Evolutionary conservation across 768 basidiomycete genomes (phyloP).

Genomic region (Pulveroboletus sp.): DNA sequence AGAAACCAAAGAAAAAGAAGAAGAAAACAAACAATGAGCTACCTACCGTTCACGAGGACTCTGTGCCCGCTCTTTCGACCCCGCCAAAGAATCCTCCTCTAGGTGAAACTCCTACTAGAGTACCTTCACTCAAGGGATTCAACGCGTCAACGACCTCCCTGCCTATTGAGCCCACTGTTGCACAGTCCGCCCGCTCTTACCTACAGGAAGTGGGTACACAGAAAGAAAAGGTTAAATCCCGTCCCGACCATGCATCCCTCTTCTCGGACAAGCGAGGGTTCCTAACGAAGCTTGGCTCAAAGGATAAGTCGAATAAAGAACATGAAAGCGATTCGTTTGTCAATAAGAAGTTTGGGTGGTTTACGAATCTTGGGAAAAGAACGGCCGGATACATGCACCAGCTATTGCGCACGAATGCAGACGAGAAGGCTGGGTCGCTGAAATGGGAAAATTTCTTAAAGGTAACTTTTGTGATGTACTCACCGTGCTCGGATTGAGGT

Average conservation of each 20-base stretch:
- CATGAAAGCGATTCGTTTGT: constrained; percentile 21
- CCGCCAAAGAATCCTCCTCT: constrained; percentile 18
- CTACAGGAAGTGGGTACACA: constrained; percentile 47
- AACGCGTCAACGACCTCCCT: constrained; percentile 39
- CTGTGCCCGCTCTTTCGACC: constrained; percentile 12
- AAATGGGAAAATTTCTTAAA: constrained; percentile 80
- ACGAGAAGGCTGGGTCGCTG: constrained; percentile 61
- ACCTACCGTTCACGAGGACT: constrained; percentile 23
- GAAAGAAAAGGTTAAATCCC: constrained; percentile 71
- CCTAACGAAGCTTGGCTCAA: constrained; percentile 45
- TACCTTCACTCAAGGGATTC: constrained; percentile 8
- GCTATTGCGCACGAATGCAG: constrained; percentile 53
- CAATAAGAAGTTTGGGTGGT: constrained; percentile 51
- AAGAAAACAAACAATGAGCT: constrained; percentile 33
- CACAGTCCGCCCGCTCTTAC: constrained; percentile 73
- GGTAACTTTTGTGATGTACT: constrained; percentile 35
- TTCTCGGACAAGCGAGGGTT: constrained; percentile 47
- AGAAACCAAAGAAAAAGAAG: constrained; percentile 71
- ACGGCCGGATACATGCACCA: constrained; percentile 61
- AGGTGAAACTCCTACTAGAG: constrained; percentile 24
- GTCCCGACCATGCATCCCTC: constrained; percentile 55
- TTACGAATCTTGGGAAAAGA: constrained; percentile 57
- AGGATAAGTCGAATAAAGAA: constrained; percentile 33
- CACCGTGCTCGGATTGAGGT: neutral
- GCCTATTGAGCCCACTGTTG: constrained; percentile 46